Base-by-base conservation (phyloP, 1,284 basidiomycete genomes). In the Apiotrichum domesticum region DNA sequence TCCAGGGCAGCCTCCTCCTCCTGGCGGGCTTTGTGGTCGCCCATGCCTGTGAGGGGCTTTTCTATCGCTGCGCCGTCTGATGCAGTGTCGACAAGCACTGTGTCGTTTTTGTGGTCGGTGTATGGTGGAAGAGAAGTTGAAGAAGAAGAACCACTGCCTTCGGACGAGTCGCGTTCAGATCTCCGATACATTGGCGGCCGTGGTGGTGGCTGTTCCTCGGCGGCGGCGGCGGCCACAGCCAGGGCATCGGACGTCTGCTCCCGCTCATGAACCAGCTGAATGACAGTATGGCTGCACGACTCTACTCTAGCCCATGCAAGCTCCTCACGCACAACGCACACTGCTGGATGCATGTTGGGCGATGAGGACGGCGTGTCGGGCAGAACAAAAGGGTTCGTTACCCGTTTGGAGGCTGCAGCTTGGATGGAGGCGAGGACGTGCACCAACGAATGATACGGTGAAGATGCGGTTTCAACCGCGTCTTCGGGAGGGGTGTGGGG, bases 241-340 rank as follows among this genome's bases (percentile, higher is more conserved):
- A 56, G 54, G 41, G 45, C 21, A n/a, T 11, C 21, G 13, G 46
- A 46, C 46, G 40, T 46, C 46, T 49, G 45, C 9, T 53, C 51
- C 14, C 55, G 56, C 4, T 52, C 60, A 15, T 62, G 57, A 6
- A 68, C 57, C 7, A 70, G 49, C 11, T 57, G 56, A 6, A 65
- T 21, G 13, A 74, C 60, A 1, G 62, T 62, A 8, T 55, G 45
- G 47, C 61, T 65, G 11, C 70, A 54, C 9, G 58, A 59, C 37
- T 71, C 65, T 9, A 73, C 51, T 46, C 72, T 58, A 14, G 62
- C 63, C 67, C 67, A 69, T 4, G 64, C 67, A 29, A 72, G 43
- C 52, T 69, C 67, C 45, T 69, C 66, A 48, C 68, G 55, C 3
- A 66, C 66, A 3, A 54, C 56, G n/a, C 55, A 51, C 21, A 69